Percentiles rank a stretch among this genome's conserved stretches.
phyloP scores from a whole-genome alignment of 352 stramenopile species.

The Phytophthora fragariae region DNA sequence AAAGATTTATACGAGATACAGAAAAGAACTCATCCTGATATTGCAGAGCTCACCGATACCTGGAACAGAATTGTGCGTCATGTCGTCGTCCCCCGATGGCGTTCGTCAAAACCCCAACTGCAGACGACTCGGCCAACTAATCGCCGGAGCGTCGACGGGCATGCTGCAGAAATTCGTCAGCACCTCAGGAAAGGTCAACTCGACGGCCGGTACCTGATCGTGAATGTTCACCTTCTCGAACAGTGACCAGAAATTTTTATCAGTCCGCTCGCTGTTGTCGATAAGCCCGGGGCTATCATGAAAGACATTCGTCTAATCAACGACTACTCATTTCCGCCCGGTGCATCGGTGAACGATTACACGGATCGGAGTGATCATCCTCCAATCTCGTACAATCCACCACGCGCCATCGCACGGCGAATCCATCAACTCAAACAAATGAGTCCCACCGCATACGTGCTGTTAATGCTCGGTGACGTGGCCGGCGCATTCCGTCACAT shows the following conservation, averaged over 20 bases:
- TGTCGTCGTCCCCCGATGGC: neutral
- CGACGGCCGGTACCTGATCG: slow-evolving; percentile 20
- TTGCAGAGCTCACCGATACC: neutral
- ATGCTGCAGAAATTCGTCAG: neutral
- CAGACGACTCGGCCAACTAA: slow-evolving; percentile 2
- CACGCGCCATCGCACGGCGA: slow-evolving; percentile 18
- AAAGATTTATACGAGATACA: slow-evolving; percentile 9
- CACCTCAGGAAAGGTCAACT: slow-evolving; percentile 18
- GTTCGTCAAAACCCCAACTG: neutral
- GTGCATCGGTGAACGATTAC: slow-evolving; percentile 32
- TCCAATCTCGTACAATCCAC: slow-evolving; percentile 27
- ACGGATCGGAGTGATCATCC: slow-evolving; percentile 25
- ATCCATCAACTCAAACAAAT: slow-evolving; percentile 17
- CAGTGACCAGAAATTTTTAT: slow-evolving; percentile 20
- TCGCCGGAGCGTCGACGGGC: neutral
- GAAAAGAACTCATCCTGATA: neutral
- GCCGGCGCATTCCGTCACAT: slow-evolving; percentile 40
- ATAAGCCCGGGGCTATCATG: slow-evolving; percentile 2
- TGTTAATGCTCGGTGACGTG: slow-evolving; percentile 38
- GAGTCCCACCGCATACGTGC: slow-evolving; percentile 4
- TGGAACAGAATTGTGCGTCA: slow-evolving; percentile 17
- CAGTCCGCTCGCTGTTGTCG: slow-evolving; percentile 14
- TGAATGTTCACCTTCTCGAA: neutral
- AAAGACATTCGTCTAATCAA: slow-evolving; percentile 23
- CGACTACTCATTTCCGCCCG: slow-evolving; percentile 23